Evolutionary conservation across 208 protist genomes (phyloP).

Genomic region (Phytomonas sp.): DNA sequence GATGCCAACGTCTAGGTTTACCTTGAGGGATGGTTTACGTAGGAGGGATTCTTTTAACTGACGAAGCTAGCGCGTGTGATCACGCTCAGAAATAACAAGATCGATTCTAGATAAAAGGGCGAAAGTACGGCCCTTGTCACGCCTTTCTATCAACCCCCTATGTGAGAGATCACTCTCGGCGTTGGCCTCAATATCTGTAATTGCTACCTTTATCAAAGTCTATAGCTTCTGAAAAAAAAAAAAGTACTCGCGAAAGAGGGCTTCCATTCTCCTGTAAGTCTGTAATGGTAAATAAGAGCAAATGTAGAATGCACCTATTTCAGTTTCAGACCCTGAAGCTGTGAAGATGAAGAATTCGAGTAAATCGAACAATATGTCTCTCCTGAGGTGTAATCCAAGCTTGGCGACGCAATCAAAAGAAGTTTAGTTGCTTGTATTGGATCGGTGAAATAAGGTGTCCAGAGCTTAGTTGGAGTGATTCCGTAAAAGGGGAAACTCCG

Average conservation of each 20-base stretch:
- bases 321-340: neutral
- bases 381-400: slow-evolving; percentile 28
- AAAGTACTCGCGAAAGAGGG: slow-evolving; percentile 22
- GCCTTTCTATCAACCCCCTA: slow-evolving; percentile 23
- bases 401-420: slow-evolving; percentile 19
- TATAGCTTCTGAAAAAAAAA: slow-evolving; percentile 48
- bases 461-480: neutral
- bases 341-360: neutral
- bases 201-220: slow-evolving; percentile 43
- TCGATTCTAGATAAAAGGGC: neutral
- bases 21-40: slow-evolving; percentile 41
- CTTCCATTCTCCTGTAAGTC: slow-evolving; percentile 48
- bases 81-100: slow-evolving; percentile 10
- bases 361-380: slow-evolving; percentile 11
- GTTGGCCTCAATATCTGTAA: slow-evolving; percentile 74
- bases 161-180: slow-evolving; percentile 41
- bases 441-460: slow-evolving; percentile 19
- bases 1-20: slow-evolving; percentile 20
- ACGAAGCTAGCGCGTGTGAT: slow-evolving; percentile 23
- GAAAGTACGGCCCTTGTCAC: slow-evolving; percentile 16
- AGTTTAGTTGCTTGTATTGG: slow-evolving; percentile 17
- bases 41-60: slow-evolving; percentile 16
- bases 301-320: neutral
- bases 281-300: neutral
- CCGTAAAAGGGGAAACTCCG: neutral